Conservation (phyloP, 176 grass and related monocot species). For the Coix lacrymajobi region DNA sequence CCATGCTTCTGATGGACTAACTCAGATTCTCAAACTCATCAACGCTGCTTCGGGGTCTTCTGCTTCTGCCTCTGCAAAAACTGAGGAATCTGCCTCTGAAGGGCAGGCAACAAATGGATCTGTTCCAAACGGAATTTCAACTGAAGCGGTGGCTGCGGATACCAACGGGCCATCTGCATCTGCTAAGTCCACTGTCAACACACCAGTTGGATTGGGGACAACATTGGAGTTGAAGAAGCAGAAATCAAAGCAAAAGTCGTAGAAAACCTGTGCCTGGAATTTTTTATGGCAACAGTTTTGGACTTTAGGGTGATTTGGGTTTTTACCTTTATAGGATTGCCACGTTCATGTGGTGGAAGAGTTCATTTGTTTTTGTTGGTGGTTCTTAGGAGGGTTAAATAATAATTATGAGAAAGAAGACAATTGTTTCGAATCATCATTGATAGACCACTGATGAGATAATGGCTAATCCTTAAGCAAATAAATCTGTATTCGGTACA, state of each 20-base stretch:
- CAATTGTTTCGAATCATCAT: not conserved
- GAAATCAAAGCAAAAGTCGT: conserved; percentile 54
- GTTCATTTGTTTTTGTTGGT: conserved; percentile 24
- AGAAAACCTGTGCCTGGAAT: not conserved
- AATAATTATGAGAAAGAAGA: conserved; percentile 33
- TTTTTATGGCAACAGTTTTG: conserved; percentile 25
- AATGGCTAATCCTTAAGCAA: not conserved
- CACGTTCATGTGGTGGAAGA: conserved; percentile 21
- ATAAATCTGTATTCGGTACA: not conserved
- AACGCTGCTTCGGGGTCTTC: conserved; percentile 18
- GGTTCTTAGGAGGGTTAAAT: conserved; percentile 23
- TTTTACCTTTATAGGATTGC: conserved; percentile 30
- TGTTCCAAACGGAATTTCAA: conserved; percentile 22
- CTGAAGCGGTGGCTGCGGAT: conserved; percentile 4
- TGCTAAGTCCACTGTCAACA: conserved; percentile 13
- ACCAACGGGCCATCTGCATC: not conserved
- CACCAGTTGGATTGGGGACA: conserved; percentile 75
- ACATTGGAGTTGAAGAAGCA: conserved; percentile 85
- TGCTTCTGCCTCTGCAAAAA: conserved; percentile 14
- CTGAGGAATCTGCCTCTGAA: conserved; percentile 13
- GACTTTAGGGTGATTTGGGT: conserved; percentile 17
- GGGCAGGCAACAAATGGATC: conserved; percentile 15
- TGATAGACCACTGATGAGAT: conserved; percentile 27
- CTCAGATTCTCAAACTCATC: conserved; percentile 67
- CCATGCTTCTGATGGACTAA: conserved; percentile 20